Conservation (phyloP, 139 green algal species). For the Marvania coccoides region DNA sequence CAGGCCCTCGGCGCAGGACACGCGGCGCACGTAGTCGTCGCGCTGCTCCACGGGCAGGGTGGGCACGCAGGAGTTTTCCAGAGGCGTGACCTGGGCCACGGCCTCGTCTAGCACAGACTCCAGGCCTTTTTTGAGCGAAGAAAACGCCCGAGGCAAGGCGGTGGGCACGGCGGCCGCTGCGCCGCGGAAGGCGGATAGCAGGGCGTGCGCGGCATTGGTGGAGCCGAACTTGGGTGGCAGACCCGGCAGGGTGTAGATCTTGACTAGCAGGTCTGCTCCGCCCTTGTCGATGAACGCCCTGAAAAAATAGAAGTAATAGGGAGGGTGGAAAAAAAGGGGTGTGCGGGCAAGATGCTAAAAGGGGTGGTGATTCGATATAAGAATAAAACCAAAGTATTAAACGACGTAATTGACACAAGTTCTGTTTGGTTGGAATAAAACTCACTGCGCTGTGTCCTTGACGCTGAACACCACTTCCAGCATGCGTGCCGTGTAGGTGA, state of each 20-base stretch:
- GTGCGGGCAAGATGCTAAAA: neutral
- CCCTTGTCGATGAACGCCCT: constrained; percentile 67
- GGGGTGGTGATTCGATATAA: no score
- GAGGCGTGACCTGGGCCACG: constrained; percentile 11
- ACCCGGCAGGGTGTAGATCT: constrained; percentile 68
- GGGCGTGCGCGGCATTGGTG: constrained; percentile 57
- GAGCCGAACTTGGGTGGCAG: constrained; percentile 72
- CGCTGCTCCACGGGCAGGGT: constrained; percentile 22
- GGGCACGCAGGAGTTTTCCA: constrained; percentile 16
- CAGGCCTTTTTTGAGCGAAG: neutral
- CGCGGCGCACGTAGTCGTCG: constrained; percentile 33
- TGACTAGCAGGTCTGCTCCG: constrained; percentile 65
- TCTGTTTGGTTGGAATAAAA: no score
- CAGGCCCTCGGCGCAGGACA: constrained; percentile 48
- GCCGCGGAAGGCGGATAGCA: constrained; percentile 69
- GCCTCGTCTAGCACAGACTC: constrained; percentile 15
- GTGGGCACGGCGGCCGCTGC: constrained; percentile 29
- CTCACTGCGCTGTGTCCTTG: constrained; percentile 16
- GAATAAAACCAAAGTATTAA: no score
- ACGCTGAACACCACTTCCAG: constrained; percentile 79
- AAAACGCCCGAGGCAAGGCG: neutral
- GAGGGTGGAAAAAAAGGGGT: neutral
- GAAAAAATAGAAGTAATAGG: neutral
- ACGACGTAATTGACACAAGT: no score
- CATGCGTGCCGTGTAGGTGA: constrained; percentile 64